Evolutionary conservation across 495 filamentous ascomycete genomes (phyloP), one percentile per base, ranked within the genome.

Genomic region (Neurospora sp.): DNA sequence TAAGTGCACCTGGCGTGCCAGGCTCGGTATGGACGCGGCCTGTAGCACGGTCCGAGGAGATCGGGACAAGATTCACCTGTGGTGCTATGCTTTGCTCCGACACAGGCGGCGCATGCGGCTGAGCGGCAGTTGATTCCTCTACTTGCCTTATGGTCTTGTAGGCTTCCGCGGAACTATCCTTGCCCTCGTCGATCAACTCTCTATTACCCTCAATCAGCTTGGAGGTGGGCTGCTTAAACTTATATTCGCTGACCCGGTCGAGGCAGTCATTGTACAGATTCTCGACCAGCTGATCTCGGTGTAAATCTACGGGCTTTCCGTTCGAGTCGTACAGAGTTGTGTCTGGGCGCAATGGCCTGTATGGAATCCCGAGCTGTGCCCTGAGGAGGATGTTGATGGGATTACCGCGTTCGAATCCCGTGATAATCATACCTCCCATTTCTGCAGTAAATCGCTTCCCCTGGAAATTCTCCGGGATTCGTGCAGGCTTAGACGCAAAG

Each of bases 371-470:
- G 70, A 99, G 86, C 81, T 99, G 96, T 31, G 93, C 94, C 72
- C 96, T 90, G 76, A 98, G 90, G 71, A 99, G 89, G 72, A 92
- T 89, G 78, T 96, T 94, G 75, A 99, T 81, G 18, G 96, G 96
- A 79, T 99, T 99, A 2, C 96, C 96, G 78, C 92, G 89, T 73
- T 98, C 93, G 77, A 98, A 99, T 3, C 96, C 96, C 39, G 96
- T 97, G 75, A 99, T 93, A 70, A 99, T 98, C 83, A 97, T 96
- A 20, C 96, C 96, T 44, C 96, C 96, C 88, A 97, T 92, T 79
- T 99, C 96, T 69, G 92, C 96, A 18, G 94, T 97, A 73, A 90
- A 92, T n/a, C 89, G 83, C 59, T 85, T 90, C 40, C 89, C 90
- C 62, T 81, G 74, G 70, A 86, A 85, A 18, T 76, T 73, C 8